These are phyloP conservation scores for Coleophoma cylindrospora DNA, from an alignment of 2,329 filamentous ascomycete species.

Conservation along the genomic window DNA sequence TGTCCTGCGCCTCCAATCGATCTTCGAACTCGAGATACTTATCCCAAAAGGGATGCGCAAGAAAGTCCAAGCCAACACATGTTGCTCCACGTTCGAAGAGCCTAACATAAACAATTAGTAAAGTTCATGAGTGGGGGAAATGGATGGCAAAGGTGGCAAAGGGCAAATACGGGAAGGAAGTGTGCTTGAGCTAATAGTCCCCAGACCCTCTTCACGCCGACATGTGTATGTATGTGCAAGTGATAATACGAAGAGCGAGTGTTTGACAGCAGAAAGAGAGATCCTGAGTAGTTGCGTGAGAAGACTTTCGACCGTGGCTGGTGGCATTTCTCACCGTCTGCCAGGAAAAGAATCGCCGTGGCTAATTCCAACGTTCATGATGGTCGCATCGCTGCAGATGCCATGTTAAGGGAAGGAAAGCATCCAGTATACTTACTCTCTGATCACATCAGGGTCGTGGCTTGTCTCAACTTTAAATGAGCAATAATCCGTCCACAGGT, in stretches of 20 bases:
- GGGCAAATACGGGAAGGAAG: conserved; percentile 59
- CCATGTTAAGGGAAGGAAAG: conserved; percentile 63
- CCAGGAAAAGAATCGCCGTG: conserved; percentile 36
- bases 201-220: conserved; percentile 40
- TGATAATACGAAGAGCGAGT: conserved; percentile 35
- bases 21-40: conserved; percentile 98
- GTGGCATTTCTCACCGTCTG: conserved; percentile 70
- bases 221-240: conserved; percentile 22
- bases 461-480: conserved; percentile 97
- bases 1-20: conserved; percentile 76
- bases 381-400: conserved; percentile 32
- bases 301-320: conserved; percentile 52
- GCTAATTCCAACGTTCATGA: conserved; percentile 13
- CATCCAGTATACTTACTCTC: conserved; percentile 92
- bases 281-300: conserved; percentile 63
- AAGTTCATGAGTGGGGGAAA: conserved; percentile 7
- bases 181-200: conserved; percentile 44
- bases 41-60: conserved; percentile 96
- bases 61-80: conserved; percentile 85
- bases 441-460: conserved; percentile 88
- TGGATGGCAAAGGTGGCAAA: conserved; percentile 31
- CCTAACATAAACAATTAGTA: conserved; percentile 39
- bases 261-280: conserved; percentile 44
- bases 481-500: conserved; percentile 97
- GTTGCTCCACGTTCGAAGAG: conserved; percentile 87